Base-by-base conservation (phyloP, 2,329 filamentous ascomycete species). In the Achaetomium macrosporum region DNA sequence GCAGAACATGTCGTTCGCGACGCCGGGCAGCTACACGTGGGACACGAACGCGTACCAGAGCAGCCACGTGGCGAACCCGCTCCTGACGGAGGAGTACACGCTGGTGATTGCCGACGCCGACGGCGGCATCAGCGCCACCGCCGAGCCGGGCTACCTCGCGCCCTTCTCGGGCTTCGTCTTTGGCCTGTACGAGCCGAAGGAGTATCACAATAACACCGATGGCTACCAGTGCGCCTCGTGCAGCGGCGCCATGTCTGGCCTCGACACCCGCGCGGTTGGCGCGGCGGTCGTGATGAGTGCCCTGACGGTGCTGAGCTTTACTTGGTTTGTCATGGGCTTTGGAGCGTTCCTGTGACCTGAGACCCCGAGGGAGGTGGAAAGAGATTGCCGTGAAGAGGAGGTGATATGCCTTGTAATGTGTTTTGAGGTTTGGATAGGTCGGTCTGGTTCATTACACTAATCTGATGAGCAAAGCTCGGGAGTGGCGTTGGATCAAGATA, bases 21-120 rank as follows among this genome's bases (percentile, higher is more conserved):
- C 74, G 16, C 71, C 71, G 5, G 78, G 70, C 39, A 68, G 72
- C 19, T 82, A 75, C 61, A 76, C 75, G 8, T 85, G 82, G 82
- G 78, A 85, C 63, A 82, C 81, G 3, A 70, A 66, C 20, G 67
- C 64, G 5, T 77, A 75, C 61, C 40, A 51, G 55, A 55, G 70
- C n/a, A 71, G 73, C 43, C 65, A 73, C 31, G 67, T 73, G 1
- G 64, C 69, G 12, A 66, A 69, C 44, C 79, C 76, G 33, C 70
- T 85, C 40, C 66, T 76, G 37, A 76, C 74, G 1, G 73, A 77
- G 50, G 67, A 77, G 63, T 86, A 84, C 69, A 83, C 81, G 0
- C 73, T 86, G 10, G 69, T 85, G 53, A 75, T 86, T 64, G 77
- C 79, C 65, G 82, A 85, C 62, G 74, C 82, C 2, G 79, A 78